Evolutionary conservation across 768 basidiomycete species (phyloP).

Genomic region (Termitomyces sp.): DNA sequence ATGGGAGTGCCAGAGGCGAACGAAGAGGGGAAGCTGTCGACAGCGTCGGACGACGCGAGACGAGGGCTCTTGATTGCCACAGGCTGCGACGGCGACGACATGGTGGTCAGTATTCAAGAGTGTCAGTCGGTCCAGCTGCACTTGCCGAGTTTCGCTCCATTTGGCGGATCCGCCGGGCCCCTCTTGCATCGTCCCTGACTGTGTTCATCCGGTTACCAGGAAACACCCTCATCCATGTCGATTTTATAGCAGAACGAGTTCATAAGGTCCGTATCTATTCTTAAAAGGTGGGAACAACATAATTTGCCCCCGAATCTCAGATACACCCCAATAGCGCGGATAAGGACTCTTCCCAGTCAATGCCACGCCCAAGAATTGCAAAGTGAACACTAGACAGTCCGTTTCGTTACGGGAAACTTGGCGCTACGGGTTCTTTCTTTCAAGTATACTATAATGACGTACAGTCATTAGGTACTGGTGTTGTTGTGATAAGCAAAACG

Average conservation of each 20-base stretch:
- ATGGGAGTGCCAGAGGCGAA: conserved; percentile 25
- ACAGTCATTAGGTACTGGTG: neutral
- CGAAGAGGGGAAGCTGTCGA: conserved; percentile 20
- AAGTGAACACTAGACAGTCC: neutral
- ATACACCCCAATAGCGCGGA: neutral
- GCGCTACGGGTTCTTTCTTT: neutral
- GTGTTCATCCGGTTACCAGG: neutral
- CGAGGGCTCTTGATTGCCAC: conserved; percentile 40
- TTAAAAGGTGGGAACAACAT: neutral
- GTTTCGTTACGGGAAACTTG: neutral
- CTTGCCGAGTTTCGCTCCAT: conserved; percentile 11
- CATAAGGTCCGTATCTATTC: neutral
- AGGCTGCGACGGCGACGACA: conserved; percentile 56
- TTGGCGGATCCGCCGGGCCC: neutral
- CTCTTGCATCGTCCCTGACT: neutral
- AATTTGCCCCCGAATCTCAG: neutral
- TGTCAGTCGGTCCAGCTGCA: neutral
- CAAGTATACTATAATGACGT: neutral
- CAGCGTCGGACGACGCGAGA: conserved; percentile 14
- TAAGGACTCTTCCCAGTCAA: too few relatives aligned
- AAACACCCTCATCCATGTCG: neutral
- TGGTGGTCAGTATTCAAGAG: conserved; percentile 19
- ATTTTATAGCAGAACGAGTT: neutral
- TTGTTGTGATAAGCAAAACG: neutral
- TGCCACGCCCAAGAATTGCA: too few relatives aligned